These are phyloP conservation scores for Lumnitzera littorea DNA, from an alignment of 345 rosid species.

Conservation along the genomic window DNA sequence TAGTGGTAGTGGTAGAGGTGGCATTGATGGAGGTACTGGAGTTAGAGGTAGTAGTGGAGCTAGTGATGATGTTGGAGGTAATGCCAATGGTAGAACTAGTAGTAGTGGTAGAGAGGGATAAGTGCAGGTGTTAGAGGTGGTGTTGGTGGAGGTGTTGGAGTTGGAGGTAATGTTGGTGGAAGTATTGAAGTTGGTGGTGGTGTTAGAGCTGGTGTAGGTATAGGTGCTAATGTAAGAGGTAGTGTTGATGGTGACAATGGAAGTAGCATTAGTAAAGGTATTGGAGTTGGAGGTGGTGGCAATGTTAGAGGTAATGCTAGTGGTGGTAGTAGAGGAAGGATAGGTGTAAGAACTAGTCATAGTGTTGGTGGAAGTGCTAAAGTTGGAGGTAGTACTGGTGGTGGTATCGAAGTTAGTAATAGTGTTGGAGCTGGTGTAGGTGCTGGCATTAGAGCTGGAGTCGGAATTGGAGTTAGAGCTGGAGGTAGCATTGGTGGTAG, in stretches of 20 bases:
- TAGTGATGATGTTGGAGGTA: conserved; percentile 9
- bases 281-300: background rate
- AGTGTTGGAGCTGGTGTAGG: background rate
- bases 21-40: background rate
- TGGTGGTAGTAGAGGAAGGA: too few species aligned
- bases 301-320: conserved; percentile 1
- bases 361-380: background rate
- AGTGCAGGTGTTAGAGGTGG: background rate
- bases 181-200: background rate
- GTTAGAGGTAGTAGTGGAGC: too few species aligned
- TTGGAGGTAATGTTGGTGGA: conserved; percentile 8
- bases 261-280: background rate
- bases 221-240: too few species aligned
- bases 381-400: conserved; percentile 6
- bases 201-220: too few species aligned
- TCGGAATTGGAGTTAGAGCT: too few species aligned
- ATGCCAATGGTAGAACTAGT: background rate
- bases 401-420: background rate
- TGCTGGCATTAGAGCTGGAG: too few species aligned
- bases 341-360: background rate
- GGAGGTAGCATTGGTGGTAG: too few species aligned
- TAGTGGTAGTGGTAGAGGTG: background rate
- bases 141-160: background rate
- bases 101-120: too few species aligned
- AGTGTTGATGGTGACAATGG: background rate